Evolutionary conservation across 2,329 filamentous ascomycete species (phyloP), one percentile per base, ranked within the genome.

Genomic region (Daldinia eschscholtzii): DNA sequence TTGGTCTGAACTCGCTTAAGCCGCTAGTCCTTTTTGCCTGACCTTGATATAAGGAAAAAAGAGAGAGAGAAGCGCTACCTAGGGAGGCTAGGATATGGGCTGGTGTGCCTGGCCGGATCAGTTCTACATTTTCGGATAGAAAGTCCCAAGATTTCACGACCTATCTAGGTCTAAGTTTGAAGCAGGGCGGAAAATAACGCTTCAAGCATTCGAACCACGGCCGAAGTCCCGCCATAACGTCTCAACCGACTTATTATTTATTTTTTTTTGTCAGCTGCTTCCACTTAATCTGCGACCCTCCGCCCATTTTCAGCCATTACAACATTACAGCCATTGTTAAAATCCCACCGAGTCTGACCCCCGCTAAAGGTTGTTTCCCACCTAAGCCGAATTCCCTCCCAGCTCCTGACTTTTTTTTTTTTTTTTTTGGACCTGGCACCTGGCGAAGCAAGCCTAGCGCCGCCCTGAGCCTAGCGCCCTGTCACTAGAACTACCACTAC

Each of bases 181-280:
- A 61, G 12, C 30, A 23, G 41, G 37, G 18, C 48, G 61, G 46
- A 65, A 71, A 67, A 70, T 70, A 70, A 61, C 64, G 57, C 65
- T 46, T 46, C 18, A 37, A 15, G n/a, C n/a, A 61, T 59, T 68
- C 58, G 33, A 64, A 39, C 53, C 57, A 67, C 42, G 66, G 57
- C 64, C 66, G 62, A 68, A 67, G 62, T 65, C 61, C 67, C 64
- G 61, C 67, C 64, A 70, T 60, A 67, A 66, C 46, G 23, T 62
- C 56, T 65, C 68, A 67, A 58, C 62, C 56, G 37, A 57, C 37
- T 35, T 23, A 23, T 23, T n/a, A n/a, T n/a, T n/a, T n/a, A n/a
- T 23, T 23, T 23, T 10, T 33, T 33, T 58, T 58, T 46, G 46
- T 61, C 59, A 61, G 59, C 57, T 57, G 37, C 44, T 33, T 46